These are phyloP conservation scores for Daedalea quercina DNA, from an alignment of 768 basidiomycete species.

Conservation along the genomic window DNA sequence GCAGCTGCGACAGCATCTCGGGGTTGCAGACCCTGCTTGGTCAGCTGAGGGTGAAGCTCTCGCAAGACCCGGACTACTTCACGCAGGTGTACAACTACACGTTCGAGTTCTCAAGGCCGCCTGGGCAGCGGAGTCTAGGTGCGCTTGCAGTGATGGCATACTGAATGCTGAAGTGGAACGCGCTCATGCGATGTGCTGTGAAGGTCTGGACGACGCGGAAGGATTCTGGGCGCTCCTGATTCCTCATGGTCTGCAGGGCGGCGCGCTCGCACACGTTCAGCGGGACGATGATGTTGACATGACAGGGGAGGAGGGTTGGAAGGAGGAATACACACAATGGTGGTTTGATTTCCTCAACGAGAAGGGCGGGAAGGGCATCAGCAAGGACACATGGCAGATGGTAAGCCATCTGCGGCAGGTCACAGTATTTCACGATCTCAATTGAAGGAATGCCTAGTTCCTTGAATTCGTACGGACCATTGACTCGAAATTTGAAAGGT, in stretches of 20 bases:
- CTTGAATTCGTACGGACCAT: constrained; percentile 72
- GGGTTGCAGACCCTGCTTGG: constrained; percentile 53
- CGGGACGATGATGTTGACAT: constrained; percentile 38
- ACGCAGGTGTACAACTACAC: constrained; percentile 72
- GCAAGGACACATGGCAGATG: constrained; percentile 88
- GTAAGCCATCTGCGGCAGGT: constrained; percentile 41
- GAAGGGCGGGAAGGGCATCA: constrained; percentile 68
- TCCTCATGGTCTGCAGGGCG: constrained; percentile 61
- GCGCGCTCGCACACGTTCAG: constrained; percentile 46
- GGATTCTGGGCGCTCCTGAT: constrained; percentile 78
- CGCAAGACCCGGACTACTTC: constrained; percentile 64
- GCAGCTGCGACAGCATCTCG: constrained; percentile 59
- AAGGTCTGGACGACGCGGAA: constrained; percentile 64
- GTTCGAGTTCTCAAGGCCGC: constrained; percentile 70
- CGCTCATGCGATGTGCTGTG: constrained; percentile 34
- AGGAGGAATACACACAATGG: constrained; percentile 51
- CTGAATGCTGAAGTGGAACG: constrained; percentile 39
- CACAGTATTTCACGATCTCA: background rate
- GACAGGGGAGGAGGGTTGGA: constrained; percentile 54
- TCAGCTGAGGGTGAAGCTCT: constrained; percentile 51
- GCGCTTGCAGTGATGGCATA: constrained; percentile 17
- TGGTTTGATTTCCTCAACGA: constrained; percentile 76
- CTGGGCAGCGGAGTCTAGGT: constrained; percentile 80
- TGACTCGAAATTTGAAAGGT: constrained; percentile 63
- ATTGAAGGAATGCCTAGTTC: constrained; percentile 41